Conservation (phyloP, 2,329 filamentous ascomycete species). For the Fusarium brevicatenulatum region DNA sequence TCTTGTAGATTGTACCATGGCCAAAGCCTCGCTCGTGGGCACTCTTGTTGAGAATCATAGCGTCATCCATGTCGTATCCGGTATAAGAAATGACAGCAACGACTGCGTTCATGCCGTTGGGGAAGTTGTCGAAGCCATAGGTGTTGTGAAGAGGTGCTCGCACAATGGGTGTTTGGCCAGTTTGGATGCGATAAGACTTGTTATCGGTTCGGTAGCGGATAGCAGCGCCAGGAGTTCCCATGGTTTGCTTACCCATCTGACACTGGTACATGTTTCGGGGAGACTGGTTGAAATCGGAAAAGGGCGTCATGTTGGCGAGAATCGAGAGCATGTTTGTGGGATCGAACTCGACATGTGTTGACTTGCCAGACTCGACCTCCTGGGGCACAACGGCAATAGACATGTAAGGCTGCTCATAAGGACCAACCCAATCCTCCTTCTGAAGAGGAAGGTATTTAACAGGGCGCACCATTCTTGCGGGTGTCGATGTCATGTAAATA, state of each 20-base stretch:
- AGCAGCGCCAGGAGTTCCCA: conserved; percentile 93
- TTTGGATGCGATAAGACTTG: conserved; percentile 94
- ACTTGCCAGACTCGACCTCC: conserved; percentile 87
- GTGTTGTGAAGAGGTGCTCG: conserved; percentile 92
- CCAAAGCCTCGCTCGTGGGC: conserved; percentile 96
- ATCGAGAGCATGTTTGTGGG: conserved; percentile 98
- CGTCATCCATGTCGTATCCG: conserved; percentile 99
- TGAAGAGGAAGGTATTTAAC: conserved; percentile 91
- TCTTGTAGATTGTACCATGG: conserved; percentile 97
- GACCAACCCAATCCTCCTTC: conserved; percentile 87
- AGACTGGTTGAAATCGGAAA: conserved; percentile 98
- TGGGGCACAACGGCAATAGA: conserved; percentile 91
- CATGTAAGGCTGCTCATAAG: conserved; percentile 98
- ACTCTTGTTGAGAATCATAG: conserved; percentile 99
- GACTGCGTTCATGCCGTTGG: conserved; percentile 93
- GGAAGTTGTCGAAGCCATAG: conserved; percentile 98
- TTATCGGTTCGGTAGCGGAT: conserved; percentile 92
- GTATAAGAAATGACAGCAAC: conserved; percentile 99
- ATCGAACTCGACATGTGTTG: conserved; percentile 92
- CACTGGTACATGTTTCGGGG: conserved; percentile 99
- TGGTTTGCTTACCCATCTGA: conserved; percentile 99
- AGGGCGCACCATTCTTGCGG: conserved; percentile 87
- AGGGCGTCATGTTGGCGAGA: conserved; percentile 97
- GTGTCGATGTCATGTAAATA: conserved; percentile 89
- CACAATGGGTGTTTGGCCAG: conserved; percentile 94